Percentiles rank a stretch among this genome's conserved stretches.
Evolutionary conservation across 257 asterid species (phyloP).

Genomic region (Nicotiana knightiana): DNA sequence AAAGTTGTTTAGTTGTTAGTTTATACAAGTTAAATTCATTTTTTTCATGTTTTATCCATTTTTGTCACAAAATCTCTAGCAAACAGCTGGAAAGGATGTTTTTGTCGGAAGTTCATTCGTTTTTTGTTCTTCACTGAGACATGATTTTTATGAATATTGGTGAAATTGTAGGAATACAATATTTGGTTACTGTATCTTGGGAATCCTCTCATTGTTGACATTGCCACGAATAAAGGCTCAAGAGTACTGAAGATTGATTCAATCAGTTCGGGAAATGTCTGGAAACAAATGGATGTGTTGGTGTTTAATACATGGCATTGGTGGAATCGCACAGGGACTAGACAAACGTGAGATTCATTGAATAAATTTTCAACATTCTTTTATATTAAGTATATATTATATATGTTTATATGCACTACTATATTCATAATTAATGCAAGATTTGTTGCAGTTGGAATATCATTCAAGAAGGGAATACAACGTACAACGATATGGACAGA

Average conservation of each 20-base stretch:
- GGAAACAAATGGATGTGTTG: constrained; percentile 29
- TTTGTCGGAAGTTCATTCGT: too few relatives aligned
- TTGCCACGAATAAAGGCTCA: not conserved
- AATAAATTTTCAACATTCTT: not conserved
- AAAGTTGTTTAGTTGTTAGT: too few relatives aligned
- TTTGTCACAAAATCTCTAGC: not conserved
- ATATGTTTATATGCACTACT: not conserved
- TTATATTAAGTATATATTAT: not conserved
- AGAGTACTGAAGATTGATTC: constrained; percentile 37
- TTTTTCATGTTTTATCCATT: not conserved
- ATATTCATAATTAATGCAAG: not conserved
- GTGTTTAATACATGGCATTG: constrained; percentile 49
- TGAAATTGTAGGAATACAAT: constrained; percentile 18
- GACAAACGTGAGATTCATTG: constrained; percentile 40
- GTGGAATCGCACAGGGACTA: constrained; percentile 50
- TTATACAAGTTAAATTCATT: too few relatives aligned
- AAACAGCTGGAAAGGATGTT: too few relatives aligned
- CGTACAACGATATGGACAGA: constrained; percentile 41
- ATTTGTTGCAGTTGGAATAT: constrained; percentile 48
- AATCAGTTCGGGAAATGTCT: constrained; percentile 17
- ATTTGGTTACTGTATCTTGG: constrained; percentile 28
- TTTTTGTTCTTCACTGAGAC: not conserved
- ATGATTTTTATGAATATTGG: not conserved
- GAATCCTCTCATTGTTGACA: constrained; percentile 33
- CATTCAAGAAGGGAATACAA: constrained; percentile 31